These are phyloP conservation scores for Ascochyta fabae DNA, from an alignment of 2,329 filamentous ascomycete genomes.

Conservation along the genomic window DNA sequence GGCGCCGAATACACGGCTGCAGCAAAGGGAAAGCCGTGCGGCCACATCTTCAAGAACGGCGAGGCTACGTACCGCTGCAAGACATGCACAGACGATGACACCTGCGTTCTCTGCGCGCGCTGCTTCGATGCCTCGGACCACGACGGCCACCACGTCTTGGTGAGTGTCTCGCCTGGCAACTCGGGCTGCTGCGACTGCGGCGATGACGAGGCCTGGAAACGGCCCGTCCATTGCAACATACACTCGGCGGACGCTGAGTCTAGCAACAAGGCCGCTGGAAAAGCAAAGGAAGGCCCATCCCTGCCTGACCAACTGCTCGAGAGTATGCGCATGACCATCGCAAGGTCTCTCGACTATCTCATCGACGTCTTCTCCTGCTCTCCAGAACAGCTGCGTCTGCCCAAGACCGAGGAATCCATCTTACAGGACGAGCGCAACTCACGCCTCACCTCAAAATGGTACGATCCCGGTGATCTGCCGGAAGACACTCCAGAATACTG, in stretches of 20 bases:
- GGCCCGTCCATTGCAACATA: constrained; percentile 89
- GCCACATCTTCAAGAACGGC: constrained; percentile 94
- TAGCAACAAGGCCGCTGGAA: constrained; percentile 59
- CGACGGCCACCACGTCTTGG: constrained; percentile 87
- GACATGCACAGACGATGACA: constrained; percentile 93
- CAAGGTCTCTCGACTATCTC: constrained; percentile 87
- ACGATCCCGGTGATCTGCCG: constrained; percentile 63
- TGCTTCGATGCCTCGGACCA: constrained; percentile 98
- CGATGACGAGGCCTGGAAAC: constrained; percentile 91
- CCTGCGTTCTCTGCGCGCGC: constrained; percentile 89
- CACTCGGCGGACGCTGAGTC: constrained; percentile 67
- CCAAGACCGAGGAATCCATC: constrained; percentile 84
- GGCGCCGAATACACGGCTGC: constrained; percentile 94
- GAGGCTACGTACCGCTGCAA: constrained; percentile 95
- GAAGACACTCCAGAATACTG: constrained; percentile 78
- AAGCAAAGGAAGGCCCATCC: constrained; percentile 58
- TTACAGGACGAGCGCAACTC: constrained; percentile 81
- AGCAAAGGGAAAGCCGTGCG: constrained; percentile 90
- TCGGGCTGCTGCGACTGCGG: constrained; percentile 98
- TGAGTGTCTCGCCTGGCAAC: constrained; percentile 86
- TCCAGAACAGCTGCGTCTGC: constrained; percentile 87
- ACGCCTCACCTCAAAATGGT: constrained; percentile 77
- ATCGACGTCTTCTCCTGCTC: constrained; percentile 98
- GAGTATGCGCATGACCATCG: constrained; percentile 84
- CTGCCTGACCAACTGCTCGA: constrained; percentile 78